A percentile compares a stretch with the other conserved stretches of the same genome.
phyloP scores from a whole-genome alignment of 169 alveolate genomes.

The Babesia ovis region DNA sequence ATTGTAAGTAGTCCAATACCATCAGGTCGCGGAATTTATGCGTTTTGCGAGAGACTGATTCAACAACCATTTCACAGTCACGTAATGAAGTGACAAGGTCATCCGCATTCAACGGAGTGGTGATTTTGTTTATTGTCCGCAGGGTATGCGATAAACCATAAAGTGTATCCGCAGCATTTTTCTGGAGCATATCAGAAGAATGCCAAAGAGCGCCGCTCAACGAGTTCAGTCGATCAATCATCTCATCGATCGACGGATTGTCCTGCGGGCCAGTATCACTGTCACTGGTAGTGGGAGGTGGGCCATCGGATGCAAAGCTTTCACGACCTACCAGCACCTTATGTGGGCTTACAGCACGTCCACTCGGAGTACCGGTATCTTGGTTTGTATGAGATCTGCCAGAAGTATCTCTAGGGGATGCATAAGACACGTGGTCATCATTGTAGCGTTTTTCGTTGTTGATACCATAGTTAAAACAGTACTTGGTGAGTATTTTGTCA shows the following conservation, averaged over 20 bases:
- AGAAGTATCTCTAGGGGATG: no score
- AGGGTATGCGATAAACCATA: not conserved
- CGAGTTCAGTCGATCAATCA: not conserved
- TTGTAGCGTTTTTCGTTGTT: not conserved
- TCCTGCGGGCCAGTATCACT: not conserved
- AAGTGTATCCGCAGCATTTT: not conserved
- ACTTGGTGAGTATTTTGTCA: not conserved
- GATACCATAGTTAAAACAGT: not conserved
- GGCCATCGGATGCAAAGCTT: no score
- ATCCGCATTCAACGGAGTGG: not conserved
- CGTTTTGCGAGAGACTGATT: slow-evolving; percentile 36
- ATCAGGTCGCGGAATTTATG: slow-evolving; percentile 11
- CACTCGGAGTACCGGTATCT: no score
- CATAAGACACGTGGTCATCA: no score
- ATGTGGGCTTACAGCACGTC: no score
- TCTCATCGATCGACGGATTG: not conserved
- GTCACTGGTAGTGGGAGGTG: not conserved
- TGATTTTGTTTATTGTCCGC: not conserved
- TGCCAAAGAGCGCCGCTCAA: slow-evolving; percentile 4
- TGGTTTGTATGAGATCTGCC: no score
- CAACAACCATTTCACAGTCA: slow-evolving; percentile 22
- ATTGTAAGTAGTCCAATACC: slow-evolving; percentile 19
- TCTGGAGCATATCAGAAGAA: not conserved
- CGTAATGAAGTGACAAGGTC: slow-evolving; percentile 3
- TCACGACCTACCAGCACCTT: no score